Conservation (phyloP, 179 eudicot genomes). For the Patellifolia procumbens region DNA sequence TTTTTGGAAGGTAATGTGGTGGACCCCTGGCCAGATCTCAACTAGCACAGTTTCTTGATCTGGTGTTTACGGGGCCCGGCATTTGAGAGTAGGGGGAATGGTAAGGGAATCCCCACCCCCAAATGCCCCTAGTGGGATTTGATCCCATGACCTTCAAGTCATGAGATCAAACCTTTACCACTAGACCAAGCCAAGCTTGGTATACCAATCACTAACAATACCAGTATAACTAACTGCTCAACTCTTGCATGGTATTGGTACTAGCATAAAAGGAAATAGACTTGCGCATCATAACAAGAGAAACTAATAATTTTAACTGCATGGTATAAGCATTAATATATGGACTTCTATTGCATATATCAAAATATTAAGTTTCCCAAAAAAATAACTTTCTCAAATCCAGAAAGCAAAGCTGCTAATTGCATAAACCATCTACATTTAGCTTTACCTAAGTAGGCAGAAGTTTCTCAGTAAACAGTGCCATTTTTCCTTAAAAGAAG, state of each 20-base stretch:
- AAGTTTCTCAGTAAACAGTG: background rate
- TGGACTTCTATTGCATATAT: background rate
- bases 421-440: background rate
- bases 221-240: conserved; percentile 51
- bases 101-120: no score
- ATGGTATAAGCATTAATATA: background rate
- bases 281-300: background rate
- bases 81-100: no score
- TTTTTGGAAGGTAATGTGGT: no score
- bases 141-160: no score
- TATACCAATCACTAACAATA: conserved; percentile 87
- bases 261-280: background rate
- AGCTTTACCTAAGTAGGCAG: background rate
- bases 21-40: no score
- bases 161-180: no score
- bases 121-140: no score
- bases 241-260: background rate
- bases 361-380: background rate
- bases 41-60: no score
- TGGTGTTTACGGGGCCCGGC: no score
- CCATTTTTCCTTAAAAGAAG: background rate
- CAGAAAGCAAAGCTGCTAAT: background rate
- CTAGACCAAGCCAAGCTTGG: no score
- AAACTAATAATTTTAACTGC: background rate
- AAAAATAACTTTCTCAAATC: no score